Percentiles rank a stretch among this genome's conserved stretches.
Evolutionary conservation across 352 stramenopile genomes (phyloP).

Genomic region (Phytophthora litchii): DNA sequence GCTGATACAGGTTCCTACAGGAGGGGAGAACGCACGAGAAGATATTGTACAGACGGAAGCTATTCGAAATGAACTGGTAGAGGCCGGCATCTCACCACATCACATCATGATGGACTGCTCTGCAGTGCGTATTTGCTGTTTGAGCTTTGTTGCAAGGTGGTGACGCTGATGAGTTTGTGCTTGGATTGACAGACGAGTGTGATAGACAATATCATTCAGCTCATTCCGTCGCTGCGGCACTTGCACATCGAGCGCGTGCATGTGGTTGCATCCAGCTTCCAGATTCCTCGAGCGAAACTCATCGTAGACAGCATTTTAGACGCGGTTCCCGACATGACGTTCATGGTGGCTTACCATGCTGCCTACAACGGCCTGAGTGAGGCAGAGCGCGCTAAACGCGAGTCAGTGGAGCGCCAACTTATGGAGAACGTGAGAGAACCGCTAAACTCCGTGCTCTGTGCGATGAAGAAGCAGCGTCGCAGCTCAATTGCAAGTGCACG

Average conservation of each 20-base stretch:
- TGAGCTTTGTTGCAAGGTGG: conserved; percentile 5
- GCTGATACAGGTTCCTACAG: conserved; percentile 13
- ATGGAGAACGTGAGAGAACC: conserved; percentile 14
- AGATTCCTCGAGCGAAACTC: conserved; percentile 26
- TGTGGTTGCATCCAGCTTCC: conserved; percentile 25
- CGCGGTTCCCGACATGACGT: conserved; percentile 21
- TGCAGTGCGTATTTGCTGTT: conserved; percentile 36
- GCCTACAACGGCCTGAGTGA: conserved; percentile 16
- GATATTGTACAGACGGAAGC: conserved; percentile 53
- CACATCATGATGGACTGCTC: conserved; percentile 79
- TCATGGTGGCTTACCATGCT: conserved; percentile 9
- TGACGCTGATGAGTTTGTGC: background rate
- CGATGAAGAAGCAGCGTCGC: conserved; percentile 28
- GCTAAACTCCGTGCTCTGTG: conserved; percentile 30
- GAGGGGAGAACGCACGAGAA: conserved; percentile 46
- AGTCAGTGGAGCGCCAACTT: conserved; percentile 24
- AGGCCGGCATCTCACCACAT: conserved; percentile 62
- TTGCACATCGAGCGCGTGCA: conserved; percentile 25
- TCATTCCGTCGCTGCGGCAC: conserved; percentile 24
- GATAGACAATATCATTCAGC: conserved; percentile 25
- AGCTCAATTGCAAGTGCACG: conserved; percentile 27
- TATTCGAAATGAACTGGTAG: conserved; percentile 57
- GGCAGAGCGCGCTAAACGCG: conserved; percentile 26
- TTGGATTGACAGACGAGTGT: conserved; percentile 11
- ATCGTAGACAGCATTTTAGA: conserved; percentile 30